Evolutionary conservation across 2,329 filamentous ascomycete genomes (phyloP).

Genomic region (Epichloe amarillans): DNA sequence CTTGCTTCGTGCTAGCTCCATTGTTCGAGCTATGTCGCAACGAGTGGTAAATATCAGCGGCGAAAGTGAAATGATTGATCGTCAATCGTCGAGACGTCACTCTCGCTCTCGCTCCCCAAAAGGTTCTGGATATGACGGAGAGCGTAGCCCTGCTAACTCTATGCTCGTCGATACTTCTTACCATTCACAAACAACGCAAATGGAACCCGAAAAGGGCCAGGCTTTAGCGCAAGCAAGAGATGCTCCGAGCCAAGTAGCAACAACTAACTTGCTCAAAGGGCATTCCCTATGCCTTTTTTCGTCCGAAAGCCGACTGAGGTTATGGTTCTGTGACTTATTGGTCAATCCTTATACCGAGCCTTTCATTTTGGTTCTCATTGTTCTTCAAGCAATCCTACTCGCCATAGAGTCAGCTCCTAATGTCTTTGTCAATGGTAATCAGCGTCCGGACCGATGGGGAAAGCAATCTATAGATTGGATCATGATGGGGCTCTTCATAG

Average conservation of each 20-base stretch:
- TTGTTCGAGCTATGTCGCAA: slow-evolving; percentile 81
- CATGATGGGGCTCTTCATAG: slow-evolving; percentile 67
- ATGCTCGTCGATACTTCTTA: slow-evolving; percentile 37
- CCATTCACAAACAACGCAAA: slow-evolving; percentile 31
- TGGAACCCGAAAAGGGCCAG: slow-evolving; percentile 31
- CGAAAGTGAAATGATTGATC: slow-evolving; percentile 72
- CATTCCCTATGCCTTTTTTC: slow-evolving; percentile 77
- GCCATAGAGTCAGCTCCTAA: slow-evolving; percentile 67
- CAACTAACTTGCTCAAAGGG: slow-evolving; percentile 66
- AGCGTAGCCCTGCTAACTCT: slow-evolving; percentile 16
- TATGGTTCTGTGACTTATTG: slow-evolving; percentile 66
- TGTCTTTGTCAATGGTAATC: slow-evolving; percentile 51
- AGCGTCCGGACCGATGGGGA: slow-evolving; percentile 53
- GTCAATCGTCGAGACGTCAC: slow-evolving; percentile 48
- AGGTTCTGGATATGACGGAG: slow-evolving; percentile 22
- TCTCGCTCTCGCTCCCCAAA: slow-evolving; percentile 46
- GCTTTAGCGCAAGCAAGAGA: slow-evolving; percentile 4
- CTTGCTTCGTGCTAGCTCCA: slow-evolving; percentile 56
- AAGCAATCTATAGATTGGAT: slow-evolving; percentile 60
- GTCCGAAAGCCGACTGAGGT: slow-evolving; percentile 60
- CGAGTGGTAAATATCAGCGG: slow-evolving; percentile 96
- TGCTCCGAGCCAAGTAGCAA: slow-evolving; percentile 7
- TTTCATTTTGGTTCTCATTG: slow-evolving; percentile 71
- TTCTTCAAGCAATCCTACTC: slow-evolving; percentile 78
- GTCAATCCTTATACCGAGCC: slow-evolving; percentile 83